Evolutionary conservation across 2,329 filamentous ascomycete species (phyloP), one percentile per base, ranked within the genome.

Genomic region (Aspergillus costaricaensis): DNA sequence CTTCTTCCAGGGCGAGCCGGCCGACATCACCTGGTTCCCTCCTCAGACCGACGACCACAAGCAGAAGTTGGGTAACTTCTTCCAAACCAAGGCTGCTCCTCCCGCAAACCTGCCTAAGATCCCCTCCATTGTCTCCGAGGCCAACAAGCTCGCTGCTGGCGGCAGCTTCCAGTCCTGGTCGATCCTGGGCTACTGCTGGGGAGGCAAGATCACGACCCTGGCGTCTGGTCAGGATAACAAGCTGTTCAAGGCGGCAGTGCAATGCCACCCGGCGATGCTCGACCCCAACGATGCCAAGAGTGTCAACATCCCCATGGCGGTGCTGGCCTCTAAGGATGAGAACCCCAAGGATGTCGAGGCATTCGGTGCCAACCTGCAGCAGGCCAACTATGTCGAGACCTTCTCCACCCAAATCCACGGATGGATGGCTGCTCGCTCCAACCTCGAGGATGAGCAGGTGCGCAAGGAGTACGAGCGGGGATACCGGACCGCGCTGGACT

Each of bases 1-100:
- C 79, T 94, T 91, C 83, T 96, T 96, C 81, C 85, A 90, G 62
- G 92, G 91, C 74, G 83, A 85, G 66, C 89, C 91, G 38, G 86
- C 82, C 62, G 83, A 85, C 66, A 85, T 87, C 68, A 79, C 78
- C 55, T 86, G 84, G 83, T 86, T 85, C 72, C 85, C 85, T 0
- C 85, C 85, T 15, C 79, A 85, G 70, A 86, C 78, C 62, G 79
- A 86, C 43, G 86, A 88, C 61, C 85, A 88, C 75, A 81, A 81
- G 65, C 69, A 84, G 75, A 86, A 86, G 71, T 78, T 88, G 14
- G 82, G 83, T 62, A 74, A 84, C 60, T 87, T 86, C 78, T 87
- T 88, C 77, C 68, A 80, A 60, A 83, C 80, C 55, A 75, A 81
- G 61, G 86, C 84, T 30, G 82, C 82, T 3, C 85, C 85, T n/a